These are phyloP conservation scores for Alternaria metachromatica DNA, from an alignment of 2,329 filamentous ascomycete genomes.

Conservation along the genomic window DNA sequence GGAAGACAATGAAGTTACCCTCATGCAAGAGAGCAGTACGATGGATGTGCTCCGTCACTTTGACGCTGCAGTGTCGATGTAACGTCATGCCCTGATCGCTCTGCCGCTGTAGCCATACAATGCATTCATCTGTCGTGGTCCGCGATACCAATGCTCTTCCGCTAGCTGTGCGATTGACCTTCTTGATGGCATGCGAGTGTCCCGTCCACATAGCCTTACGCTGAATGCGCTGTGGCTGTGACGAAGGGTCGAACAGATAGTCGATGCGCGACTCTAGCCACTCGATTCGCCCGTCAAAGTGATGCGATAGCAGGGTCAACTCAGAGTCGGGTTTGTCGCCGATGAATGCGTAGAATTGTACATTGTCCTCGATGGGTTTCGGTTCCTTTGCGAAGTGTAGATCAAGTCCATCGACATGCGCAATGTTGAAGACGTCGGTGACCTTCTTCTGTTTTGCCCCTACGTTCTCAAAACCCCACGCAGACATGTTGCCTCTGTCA, in stretches of 20 bases:
- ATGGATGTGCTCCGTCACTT: constrained; percentile 74
- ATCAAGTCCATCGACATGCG: constrained; percentile 71
- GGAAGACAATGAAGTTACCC: constrained; percentile 80
- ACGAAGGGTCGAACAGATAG: constrained; percentile 77
- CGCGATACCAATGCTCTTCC: constrained; percentile 82
- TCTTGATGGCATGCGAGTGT: constrained; percentile 79
- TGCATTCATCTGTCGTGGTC: constrained; percentile 77
- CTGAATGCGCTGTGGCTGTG: constrained; percentile 63
- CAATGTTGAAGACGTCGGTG: constrained; percentile 81
- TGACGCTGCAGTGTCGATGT: constrained; percentile 71
- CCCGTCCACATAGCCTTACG: constrained; percentile 79
- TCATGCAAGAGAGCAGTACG: constrained; percentile 79
- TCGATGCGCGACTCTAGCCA: constrained; percentile 82
- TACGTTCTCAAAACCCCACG: constrained; percentile 90
- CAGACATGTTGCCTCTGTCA: constrained; percentile 83
- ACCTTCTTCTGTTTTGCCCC: constrained; percentile 71
- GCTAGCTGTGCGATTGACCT: constrained; percentile 84
- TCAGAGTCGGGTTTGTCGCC: constrained; percentile 66
- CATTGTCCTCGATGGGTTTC: constrained; percentile 59
- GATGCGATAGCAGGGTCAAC: constrained; percentile 78
- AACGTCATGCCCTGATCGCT: constrained; percentile 61
- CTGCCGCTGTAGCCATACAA: constrained; percentile 78
- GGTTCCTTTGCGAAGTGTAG: constrained; percentile 47
- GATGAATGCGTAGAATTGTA: constrained; percentile 77
- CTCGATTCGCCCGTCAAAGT: constrained; percentile 83